Percentiles rank a stretch among this genome's conserved stretches.
phyloP scores from a whole-genome alignment of 2,329 filamentous ascomycete genomes.

The Aspergillus pseudoviridinutans region DNA sequence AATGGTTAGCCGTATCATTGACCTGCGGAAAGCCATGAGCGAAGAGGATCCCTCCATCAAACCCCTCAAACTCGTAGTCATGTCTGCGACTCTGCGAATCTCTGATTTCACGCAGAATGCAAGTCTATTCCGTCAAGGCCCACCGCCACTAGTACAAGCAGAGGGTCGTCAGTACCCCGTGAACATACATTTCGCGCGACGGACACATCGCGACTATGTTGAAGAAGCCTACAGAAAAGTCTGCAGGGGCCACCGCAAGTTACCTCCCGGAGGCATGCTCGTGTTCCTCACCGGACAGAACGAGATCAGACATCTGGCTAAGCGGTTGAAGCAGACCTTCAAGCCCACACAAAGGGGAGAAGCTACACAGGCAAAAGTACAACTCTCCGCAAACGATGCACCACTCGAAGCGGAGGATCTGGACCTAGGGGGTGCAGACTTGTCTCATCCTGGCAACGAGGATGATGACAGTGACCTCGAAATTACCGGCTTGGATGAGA shows the following conservation, averaged over 20 bases:
- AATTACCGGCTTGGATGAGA: slow-evolving; percentile 57
- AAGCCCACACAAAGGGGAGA: slow-evolving; percentile 49
- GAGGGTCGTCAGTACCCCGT: slow-evolving; percentile 92
- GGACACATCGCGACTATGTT: slow-evolving; percentile 80
- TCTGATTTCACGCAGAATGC: slow-evolving; percentile 85
- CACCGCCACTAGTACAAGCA: slow-evolving; percentile 81
- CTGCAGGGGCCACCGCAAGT: slow-evolving; percentile 77
- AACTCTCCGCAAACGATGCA: slow-evolving; percentile 71
- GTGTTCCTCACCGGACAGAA: slow-evolving; percentile 93
- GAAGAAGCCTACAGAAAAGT: slow-evolving; percentile 89
- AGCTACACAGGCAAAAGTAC: slow-evolving; percentile 61
- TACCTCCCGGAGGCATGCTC: slow-evolving; percentile 85
- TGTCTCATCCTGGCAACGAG: slow-evolving; percentile 48
- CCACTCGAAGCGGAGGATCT: slow-evolving; percentile 83
- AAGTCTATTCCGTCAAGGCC: slow-evolving; percentile 66
- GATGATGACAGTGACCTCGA: slow-evolving; percentile 55
- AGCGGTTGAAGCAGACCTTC: slow-evolving; percentile 68
- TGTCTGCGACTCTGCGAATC: slow-evolving; percentile 92
- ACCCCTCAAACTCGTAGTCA: slow-evolving; percentile 90
- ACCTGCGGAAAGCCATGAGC: slow-evolving; percentile 71
- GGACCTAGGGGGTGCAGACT: slow-evolving; percentile 63
- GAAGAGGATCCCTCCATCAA: slow-evolving; percentile 66
- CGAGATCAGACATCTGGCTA: slow-evolving; percentile 82
- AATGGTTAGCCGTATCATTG: slow-evolving; percentile 90
- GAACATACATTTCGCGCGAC: slow-evolving; percentile 79